Evolutionary conservation across 306 rosid genomes (phyloP), one percentile per base, ranked within the genome.

Genomic region (Dryas drummondii): DNA sequence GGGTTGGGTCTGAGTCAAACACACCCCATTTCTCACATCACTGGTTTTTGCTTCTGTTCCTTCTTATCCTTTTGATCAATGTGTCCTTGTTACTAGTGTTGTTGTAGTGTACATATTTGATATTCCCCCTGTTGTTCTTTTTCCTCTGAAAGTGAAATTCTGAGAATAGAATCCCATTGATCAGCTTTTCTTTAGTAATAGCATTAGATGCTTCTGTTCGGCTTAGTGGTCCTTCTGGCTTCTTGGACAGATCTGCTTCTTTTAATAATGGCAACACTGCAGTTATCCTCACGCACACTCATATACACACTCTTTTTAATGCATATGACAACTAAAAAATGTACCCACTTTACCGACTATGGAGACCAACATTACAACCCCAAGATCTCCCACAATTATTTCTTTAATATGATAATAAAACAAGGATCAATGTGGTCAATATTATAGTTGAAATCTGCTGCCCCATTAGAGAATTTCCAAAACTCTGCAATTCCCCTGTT

Each of bases 1-100:
- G 82, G 97, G 97, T 48, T 89, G 93, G 97, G 85, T 82, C 77
- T 93, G 75, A 86, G 50, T 22, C 53, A 49, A 78, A 63, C 79
- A 59, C 55, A 44, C 69, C 73, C 62, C 32, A 4, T 2, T 26
- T 17, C 6, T 16, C 14, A 5, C 57, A 48, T 44, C 56, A n/a
- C 56, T 74, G 17, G 19, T 22, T 11, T 22, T 45, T 26, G 6
- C 11, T 15, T 47, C 4, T 46, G 49, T 50, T 0, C 51, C 19
- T 72, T 74, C 51, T 40, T 42, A 37, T 32, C 66, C 44, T 62
- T 17, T 14, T 54, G 56, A 71, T 47, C 7, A 9, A 16, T 42
- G 47, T 27, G 53, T 71, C 44, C 19, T 42, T 69, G 55, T 47
- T n/a, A 27, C 4, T 27, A 15, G 68, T 48, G 45, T 65, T 68